These are phyloP conservation scores for Fusarium scirpi DNA, from an alignment of 2,329 filamentous ascomycete genomes.

Conservation along the genomic window DNA sequence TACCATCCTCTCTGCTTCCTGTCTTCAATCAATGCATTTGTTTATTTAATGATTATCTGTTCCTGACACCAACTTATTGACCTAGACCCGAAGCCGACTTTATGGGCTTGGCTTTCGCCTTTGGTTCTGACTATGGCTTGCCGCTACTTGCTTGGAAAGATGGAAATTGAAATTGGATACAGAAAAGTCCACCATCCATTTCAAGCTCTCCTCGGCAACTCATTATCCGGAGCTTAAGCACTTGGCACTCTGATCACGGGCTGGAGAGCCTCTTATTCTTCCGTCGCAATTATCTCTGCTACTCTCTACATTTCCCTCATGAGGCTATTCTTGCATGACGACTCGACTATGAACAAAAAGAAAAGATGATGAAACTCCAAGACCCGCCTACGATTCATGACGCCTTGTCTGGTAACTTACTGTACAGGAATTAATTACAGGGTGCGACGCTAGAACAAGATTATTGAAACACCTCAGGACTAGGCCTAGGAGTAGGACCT, in stretches of 20 bases:
- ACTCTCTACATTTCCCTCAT: neutral
- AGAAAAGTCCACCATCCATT: constrained; percentile 11
- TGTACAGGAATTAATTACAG: constrained; percentile 1
- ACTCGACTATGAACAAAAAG: neutral
- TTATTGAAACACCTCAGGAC: constrained; percentile 21
- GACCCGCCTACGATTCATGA: constrained; percentile 7
- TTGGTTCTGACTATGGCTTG: constrained; percentile 30
- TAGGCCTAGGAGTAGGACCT: neutral
- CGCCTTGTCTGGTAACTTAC: neutral
- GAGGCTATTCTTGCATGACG: neutral
- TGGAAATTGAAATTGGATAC: constrained; percentile 35
- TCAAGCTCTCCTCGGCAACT: constrained; percentile 31
- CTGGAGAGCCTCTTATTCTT: neutral
- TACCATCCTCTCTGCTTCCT: neutral
- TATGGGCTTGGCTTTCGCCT: constrained; percentile 4
- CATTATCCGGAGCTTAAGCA: constrained; percentile 25
- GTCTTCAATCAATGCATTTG: neutral
- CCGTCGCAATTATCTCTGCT: neutral
- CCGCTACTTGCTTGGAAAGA: constrained; percentile 30
- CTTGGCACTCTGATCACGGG: constrained; percentile 21
- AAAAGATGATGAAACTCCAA: neutral
- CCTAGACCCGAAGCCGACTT: constrained; percentile 6
- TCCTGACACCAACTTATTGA: constrained; percentile 12
- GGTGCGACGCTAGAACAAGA: constrained; percentile 27
- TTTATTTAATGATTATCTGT: neutral